Evolutionary conservation across 2,329 filamentous ascomycete genomes (phyloP), one percentile per base, ranked within the genome.

Genomic region (Fusarium abutilonis): DNA sequence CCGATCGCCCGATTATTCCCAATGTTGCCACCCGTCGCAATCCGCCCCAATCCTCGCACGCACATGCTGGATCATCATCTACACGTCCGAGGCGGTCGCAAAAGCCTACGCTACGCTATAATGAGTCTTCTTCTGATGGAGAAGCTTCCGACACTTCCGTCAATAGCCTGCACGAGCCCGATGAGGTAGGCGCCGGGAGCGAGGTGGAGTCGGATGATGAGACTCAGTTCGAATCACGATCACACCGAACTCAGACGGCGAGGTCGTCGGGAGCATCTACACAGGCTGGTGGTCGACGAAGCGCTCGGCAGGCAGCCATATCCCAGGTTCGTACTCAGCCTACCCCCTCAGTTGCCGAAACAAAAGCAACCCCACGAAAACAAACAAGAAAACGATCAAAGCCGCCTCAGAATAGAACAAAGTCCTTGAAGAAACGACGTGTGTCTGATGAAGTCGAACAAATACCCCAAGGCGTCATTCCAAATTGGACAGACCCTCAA

Each of bases 401-500:
- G 34, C 39, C 46, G 15, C 11, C 47, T 32, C 46, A 57, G 32
- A 53, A 50, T 11, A 51, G 49, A 26, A 31, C 29, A 28, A 60
- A 26, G 10, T 43, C 61, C 9, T 51, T 57, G 14, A 72, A 66
- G 48, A 72, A 69, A 32, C 67, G 61, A 17, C 61, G 66, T 8
- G 51, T 54, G 3, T 48, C 63, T 26, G 31, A 42, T 8, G 36
- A 60, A 9, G 36, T 52, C 6, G 58, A 54, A 23, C 35, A 49
- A 35, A 44, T 57, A n/a, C 36, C 58, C 4, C 39, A 60, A 11
- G 64, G 58, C 3, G 19, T 55, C 68, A 82, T 85, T 43, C 84
- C 84, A 13, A 76, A 82, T 35, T 90, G 85, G 85, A 78, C 81
- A 54, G 81, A 79, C 19, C 80, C 75, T 3, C 71, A 73, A 29